Evolutionary conservation across 1,284 basidiomycete genomes (phyloP).

Genomic region (Ustilago nuda): DNA sequence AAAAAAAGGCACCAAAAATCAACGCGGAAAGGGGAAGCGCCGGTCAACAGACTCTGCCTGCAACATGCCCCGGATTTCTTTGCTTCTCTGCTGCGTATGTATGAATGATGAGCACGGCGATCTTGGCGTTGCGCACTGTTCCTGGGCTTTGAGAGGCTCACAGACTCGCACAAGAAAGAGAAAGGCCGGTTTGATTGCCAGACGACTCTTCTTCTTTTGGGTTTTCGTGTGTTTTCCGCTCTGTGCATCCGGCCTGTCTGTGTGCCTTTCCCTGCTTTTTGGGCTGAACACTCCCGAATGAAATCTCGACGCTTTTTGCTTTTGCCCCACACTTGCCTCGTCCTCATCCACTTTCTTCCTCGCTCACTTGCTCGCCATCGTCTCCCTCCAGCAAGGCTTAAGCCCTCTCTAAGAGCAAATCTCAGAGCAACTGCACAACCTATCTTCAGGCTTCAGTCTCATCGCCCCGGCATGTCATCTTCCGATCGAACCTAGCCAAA

Average conservation of each 20-base stretch:
- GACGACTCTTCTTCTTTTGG: not conserved
- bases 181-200: slow-evolving; percentile 16
- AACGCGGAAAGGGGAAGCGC: not conserved
- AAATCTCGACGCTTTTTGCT: not conserved
- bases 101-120: not conserved
- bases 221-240: not conserved
- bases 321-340: not conserved
- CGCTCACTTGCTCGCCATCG: not conserved
- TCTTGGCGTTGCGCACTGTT: not conserved
- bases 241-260: not conserved
- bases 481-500: slow-evolving; percentile 14
- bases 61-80: not conserved
- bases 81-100: not conserved
- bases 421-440: slow-evolving; percentile 11
- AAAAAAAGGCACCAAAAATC: slow-evolving; percentile 2
- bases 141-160: not conserved
- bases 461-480: slow-evolving; percentile 9
- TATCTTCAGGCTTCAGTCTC: not conserved
- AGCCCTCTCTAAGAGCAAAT: slow-evolving; percentile 4
- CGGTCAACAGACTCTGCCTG: not conserved
- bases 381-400: not conserved
- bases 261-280: not conserved
- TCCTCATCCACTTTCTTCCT: not conserved
- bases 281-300: slow-evolving; percentile 7
- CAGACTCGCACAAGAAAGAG: not conserved